Percentiles rank a stretch among this genome's conserved stretches.
Evolutionary conservation across 306 rosid genomes (phyloP).

Genomic region (Glycyrrhiza uralensis): DNA sequence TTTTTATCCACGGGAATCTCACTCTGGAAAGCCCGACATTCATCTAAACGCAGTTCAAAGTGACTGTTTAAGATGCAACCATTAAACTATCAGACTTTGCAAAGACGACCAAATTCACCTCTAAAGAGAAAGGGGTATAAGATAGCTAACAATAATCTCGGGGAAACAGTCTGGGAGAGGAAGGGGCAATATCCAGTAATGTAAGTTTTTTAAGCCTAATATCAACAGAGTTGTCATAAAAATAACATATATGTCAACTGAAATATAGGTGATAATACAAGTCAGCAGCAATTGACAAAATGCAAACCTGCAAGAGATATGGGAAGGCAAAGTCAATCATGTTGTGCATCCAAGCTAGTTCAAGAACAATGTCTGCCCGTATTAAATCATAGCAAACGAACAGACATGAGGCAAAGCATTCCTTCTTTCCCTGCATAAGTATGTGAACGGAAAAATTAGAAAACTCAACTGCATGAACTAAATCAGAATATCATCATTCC

Average conservation of each 20-base stretch:
- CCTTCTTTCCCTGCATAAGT: conserved; percentile 92
- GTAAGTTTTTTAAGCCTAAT: conserved; percentile 6
- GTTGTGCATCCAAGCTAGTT: conserved; percentile 98
- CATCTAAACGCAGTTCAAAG: conserved; percentile 20
- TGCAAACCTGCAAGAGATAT: conserved; percentile 84
- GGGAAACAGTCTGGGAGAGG: not conserved
- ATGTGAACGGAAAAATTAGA: conserved; percentile 25
- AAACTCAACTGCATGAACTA: not conserved
- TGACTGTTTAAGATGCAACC: not conserved
- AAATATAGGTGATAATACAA: conserved; percentile 1
- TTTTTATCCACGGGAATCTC: conserved; percentile 10
- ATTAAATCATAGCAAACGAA: conserved; percentile 94
- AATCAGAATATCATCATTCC: conserved; percentile 4
- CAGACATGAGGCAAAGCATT: conserved; percentile 98
- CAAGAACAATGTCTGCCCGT: conserved; percentile 78
- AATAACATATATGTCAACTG: conserved; percentile 1
- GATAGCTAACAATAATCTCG: not conserved
- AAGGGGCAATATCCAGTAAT: not conserved
- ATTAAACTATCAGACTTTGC: not conserved
- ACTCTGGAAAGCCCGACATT: conserved; percentile 7
- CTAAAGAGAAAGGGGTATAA: not conserved
- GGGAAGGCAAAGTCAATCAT: conserved; percentile 97
- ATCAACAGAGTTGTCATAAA: not conserved
- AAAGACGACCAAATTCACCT: not conserved
- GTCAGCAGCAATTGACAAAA: conserved; percentile 4